A percentile compares a stretch with the other conserved stretches of the same genome.
Evolutionary conservation across 495 filamentous ascomycete genomes (phyloP).

Genomic region (Neurospora sp.): DNA sequence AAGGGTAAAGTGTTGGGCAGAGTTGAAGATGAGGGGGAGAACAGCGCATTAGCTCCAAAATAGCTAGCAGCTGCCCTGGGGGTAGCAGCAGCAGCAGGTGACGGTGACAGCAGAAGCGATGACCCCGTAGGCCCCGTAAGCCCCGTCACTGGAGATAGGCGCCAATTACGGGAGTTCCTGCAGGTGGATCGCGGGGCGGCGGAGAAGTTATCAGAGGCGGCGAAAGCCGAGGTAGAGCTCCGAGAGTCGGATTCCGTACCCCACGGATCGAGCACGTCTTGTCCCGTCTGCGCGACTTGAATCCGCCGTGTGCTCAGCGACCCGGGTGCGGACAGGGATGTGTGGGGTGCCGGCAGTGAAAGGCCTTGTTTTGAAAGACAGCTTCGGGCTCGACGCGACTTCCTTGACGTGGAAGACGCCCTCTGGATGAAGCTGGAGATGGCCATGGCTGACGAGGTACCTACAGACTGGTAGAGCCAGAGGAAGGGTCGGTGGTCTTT

Average conservation of each 20-base stretch:
- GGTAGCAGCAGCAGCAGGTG: not conserved
- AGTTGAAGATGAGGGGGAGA: not conserved
- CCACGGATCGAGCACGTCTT: not conserved
- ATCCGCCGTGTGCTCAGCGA: not conserved
- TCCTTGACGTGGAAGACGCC: not conserved
- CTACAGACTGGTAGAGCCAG: not conserved
- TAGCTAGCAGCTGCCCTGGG: not conserved
- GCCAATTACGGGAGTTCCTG: not conserved
- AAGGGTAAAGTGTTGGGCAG: not conserved
- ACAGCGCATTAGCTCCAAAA: not conserved
- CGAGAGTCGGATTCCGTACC: not conserved
- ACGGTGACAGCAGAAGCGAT: not conserved
- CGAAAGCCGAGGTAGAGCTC: not conserved
- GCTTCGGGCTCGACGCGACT: not conserved
- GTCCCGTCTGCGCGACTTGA: not conserved
- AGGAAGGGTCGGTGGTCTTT: not conserved
- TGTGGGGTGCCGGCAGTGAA: not conserved
- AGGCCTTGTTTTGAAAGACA: not conserved
- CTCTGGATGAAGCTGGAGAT: not conserved
- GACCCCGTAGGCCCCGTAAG: not conserved
- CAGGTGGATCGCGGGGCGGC: slow-evolving; percentile 4
- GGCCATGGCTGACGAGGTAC: not conserved
- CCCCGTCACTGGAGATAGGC: not conserved
- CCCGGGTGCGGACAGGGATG: not conserved
- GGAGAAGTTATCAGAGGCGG: not conserved